Percentiles rank a stretch among this genome's conserved stretches.
phyloP scores from a whole-genome alignment of 1,139 yeast species.

The Suhomyces terraborum region DNA sequence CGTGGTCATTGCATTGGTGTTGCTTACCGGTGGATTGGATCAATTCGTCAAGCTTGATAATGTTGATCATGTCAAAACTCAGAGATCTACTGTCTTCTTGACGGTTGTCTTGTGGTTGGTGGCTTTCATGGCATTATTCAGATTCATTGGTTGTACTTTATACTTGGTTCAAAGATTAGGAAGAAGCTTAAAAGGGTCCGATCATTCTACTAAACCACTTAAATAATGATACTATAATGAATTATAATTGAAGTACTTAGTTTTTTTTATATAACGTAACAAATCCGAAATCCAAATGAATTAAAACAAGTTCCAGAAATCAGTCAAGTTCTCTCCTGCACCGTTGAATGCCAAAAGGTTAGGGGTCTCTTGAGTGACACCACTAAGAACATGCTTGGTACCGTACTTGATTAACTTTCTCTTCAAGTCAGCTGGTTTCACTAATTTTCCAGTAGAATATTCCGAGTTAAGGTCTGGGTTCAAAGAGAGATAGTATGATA shows the following conservation, averaged over 20 bases:
- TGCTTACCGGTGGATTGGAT: constrained; percentile 65
- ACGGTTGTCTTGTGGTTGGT: constrained; percentile 79
- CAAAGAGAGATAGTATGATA: constrained; percentile 85
- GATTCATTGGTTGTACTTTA: constrained; percentile 66
- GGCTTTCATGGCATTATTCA: constrained; percentile 73
- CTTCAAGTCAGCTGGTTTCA: constrained; percentile 40
- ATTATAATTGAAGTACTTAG: neutral
- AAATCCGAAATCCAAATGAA: neutral
- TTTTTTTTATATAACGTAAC: neutral
- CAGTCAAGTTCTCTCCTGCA: constrained; percentile 26
- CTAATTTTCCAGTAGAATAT: constrained; percentile 24
- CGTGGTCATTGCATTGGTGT: constrained; percentile 67
- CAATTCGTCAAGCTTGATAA: constrained; percentile 29
- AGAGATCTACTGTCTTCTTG: constrained; percentile 53
- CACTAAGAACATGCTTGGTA: constrained; percentile 35
- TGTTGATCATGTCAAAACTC: constrained; percentile 18
- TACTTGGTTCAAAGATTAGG: constrained; percentile 51
- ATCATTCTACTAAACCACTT: constrained; percentile 7
- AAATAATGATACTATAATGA: neutral
- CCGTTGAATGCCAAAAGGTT: constrained; percentile 30
- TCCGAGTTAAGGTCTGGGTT: constrained; percentile 85
- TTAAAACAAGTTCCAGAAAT: constrained; percentile 22
- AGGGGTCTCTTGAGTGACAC: constrained; percentile 24
- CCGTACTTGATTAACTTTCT: constrained; percentile 39
- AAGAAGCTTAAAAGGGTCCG: constrained; percentile 18